phyloP scores from a whole-genome alignment of 2,329 filamentous ascomycete species.

The Scedosporium dehoogii region DNA sequence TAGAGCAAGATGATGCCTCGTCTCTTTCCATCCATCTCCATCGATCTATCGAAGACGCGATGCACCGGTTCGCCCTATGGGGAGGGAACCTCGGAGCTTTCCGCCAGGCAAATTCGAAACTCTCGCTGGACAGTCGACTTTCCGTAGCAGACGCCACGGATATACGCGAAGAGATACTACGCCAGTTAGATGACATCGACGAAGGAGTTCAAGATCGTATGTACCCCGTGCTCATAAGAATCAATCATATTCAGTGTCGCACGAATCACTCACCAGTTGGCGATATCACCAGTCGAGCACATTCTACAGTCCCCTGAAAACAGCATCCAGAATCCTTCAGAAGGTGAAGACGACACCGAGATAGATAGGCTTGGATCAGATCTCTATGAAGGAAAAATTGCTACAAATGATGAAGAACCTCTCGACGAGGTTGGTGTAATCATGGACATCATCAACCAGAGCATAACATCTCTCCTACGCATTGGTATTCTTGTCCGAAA shows the following conservation, averaged over 20 bases:
- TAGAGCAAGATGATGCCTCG: too few relatives aligned
- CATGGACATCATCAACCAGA: slow-evolving; percentile 4
- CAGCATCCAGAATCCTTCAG: too few relatives aligned
- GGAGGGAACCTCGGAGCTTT: slow-evolving; percentile 8
- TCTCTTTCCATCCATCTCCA: fast-evolving
- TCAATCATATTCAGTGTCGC: too few relatives aligned
- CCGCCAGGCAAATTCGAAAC: not conserved
- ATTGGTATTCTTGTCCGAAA: slow-evolving; percentile 8
- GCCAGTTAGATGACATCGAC: slow-evolving; percentile 4
- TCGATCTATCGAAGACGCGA: not conserved
- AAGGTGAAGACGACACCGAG: not conserved
- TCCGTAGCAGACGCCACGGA: not conserved
- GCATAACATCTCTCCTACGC: slow-evolving; percentile 8
- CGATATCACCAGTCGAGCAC: too few relatives aligned
- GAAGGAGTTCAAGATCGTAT: not conserved
- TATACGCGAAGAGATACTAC: slow-evolving; percentile 1
- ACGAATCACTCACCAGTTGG: too few relatives aligned
- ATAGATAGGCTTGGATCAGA: not conserved
- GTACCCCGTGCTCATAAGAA: not conserved
- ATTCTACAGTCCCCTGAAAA: not conserved
- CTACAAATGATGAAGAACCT: not conserved
- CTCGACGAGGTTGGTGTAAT: not conserved
- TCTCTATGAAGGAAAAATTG: too few relatives aligned
- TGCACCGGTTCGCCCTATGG: slow-evolving; percentile 10
- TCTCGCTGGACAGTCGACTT: slow-evolving; percentile 9